phyloP scores from a whole-genome alignment of 2,329 filamentous ascomycete genomes.

The Annulohypoxylon truncatum region DNA sequence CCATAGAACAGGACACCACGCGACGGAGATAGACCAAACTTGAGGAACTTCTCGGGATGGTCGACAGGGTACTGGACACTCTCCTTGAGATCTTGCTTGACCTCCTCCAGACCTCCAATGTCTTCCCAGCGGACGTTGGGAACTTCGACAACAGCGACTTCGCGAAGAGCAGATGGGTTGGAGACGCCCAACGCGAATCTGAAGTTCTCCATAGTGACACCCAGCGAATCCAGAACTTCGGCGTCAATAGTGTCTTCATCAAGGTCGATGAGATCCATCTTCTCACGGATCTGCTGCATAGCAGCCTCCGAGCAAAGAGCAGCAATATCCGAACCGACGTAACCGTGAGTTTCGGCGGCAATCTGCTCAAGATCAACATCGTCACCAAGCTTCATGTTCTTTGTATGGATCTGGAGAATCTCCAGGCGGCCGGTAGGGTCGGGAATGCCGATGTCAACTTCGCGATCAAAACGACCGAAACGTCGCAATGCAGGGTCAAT shows the following conservation, averaged over 20 bases:
- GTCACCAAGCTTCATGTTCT: conserved; percentile 99
- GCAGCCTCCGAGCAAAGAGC: conserved; percentile 98
- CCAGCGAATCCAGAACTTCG: conserved; percentile 96
- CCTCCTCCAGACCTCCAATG: conserved; percentile 96
- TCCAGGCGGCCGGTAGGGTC: conserved; percentile 98
- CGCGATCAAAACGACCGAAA: conserved; percentile 98
- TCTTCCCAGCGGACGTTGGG: conserved; percentile 99
- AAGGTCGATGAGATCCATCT: conserved; percentile 99
- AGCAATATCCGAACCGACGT: conserved; percentile 97
- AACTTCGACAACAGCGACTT: conserved; percentile 98
- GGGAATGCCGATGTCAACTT: conserved; percentile 97
- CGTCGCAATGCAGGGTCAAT: conserved; percentile 97
- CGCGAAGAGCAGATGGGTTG: conserved; percentile 97
- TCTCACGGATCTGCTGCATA: conserved; percentile 99
- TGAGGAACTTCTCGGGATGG: conserved; percentile 99
- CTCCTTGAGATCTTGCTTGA: conserved; percentile 99
- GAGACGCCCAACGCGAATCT: conserved; percentile 96
- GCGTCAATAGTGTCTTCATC: conserved; percentile 99
- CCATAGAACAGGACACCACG: conserved; percentile 99
- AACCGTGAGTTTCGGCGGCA: conserved; percentile 97
- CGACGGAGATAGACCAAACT: conserved; percentile 97
- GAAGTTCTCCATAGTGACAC: conserved; percentile 99
- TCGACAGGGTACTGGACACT: conserved; percentile 99
- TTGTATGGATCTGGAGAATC: conserved; percentile 99
- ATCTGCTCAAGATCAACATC: conserved; percentile 98